phyloP scores from a whole-genome alignment of 2,329 filamentous ascomycete species.

The Cladosporium phlei region DNA sequence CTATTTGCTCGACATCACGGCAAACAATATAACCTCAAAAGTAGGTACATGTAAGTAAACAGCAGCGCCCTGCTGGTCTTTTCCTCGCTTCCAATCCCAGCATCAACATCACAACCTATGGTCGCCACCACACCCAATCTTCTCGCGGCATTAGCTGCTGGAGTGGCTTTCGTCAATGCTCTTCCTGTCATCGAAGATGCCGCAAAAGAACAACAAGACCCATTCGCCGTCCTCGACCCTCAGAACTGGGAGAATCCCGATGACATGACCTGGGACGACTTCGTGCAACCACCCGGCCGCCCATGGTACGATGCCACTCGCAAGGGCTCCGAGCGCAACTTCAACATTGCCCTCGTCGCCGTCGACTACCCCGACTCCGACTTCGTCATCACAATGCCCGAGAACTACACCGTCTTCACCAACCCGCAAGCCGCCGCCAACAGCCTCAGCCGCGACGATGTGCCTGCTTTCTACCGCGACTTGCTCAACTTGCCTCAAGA shows the following conservation, averaged over 20 bases:
- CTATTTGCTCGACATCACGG: background rate
- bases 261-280: slow-evolving; percentile 51
- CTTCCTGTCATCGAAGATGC: slow-evolving; percentile 3
- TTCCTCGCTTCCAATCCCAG: background rate
- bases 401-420: slow-evolving; percentile 47
- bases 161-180: background rate
- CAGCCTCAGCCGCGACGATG: slow-evolving; percentile 41
- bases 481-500: slow-evolving; percentile 48
- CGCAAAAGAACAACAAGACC: slow-evolving; percentile 23
- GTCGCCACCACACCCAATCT: background rate
- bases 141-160: slow-evolving; percentile 3
- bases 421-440: slow-evolving; percentile 46
- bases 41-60: too few relatives aligned
- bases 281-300: slow-evolving; percentile 43
- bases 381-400: slow-evolving; percentile 46
- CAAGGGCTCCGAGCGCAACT: slow-evolving; percentile 47
- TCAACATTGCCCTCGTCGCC: slow-evolving; percentile 52
- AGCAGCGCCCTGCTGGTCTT: background rate
- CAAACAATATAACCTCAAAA: background rate
- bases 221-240: slow-evolving; percentile 48
- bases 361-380: slow-evolving; percentile 49
- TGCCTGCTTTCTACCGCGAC: slow-evolving; percentile 49
- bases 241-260: slow-evolving; percentile 52
- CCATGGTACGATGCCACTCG: slow-evolving; percentile 44
- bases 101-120: too few relatives aligned